Conservation (phyloP, 2,329 filamentous ascomycete genomes). For the Thielaviopsis ethacetica region DNA sequence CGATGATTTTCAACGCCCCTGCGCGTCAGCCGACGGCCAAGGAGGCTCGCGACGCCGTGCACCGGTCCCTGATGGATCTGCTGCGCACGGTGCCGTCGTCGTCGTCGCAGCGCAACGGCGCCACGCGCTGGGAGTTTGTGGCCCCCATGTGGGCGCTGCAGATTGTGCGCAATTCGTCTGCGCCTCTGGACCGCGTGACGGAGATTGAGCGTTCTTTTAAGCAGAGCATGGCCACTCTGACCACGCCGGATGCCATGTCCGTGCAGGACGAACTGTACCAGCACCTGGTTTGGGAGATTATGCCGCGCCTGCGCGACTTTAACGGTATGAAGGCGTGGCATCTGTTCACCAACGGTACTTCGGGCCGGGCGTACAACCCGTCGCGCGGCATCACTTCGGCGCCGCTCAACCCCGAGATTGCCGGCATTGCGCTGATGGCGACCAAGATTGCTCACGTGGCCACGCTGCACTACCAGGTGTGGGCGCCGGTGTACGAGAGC, state of each 20-base stretch:
- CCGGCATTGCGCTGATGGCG: conserved; percentile 49
- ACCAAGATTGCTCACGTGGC: conserved; percentile 69
- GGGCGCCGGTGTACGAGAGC: conserved; percentile 35
- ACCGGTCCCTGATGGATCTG: conserved; percentile 36
- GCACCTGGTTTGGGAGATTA: conserved; percentile 23
- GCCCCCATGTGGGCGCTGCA: conserved; percentile 38
- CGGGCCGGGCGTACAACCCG: conserved; percentile 14
- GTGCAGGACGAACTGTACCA: conserved; percentile 22
- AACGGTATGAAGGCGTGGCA: conserved; percentile 11
- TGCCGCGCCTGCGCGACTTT: conserved; percentile 11
- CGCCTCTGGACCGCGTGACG: conserved; percentile 29
- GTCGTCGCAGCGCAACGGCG: conserved; percentile 15
- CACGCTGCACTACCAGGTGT: conserved; percentile 79
- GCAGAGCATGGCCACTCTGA: conserved; percentile 26
- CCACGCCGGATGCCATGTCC: conserved; percentile 30
- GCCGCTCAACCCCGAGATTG: conserved; percentile 29
- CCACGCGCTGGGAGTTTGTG: conserved; percentile 35
- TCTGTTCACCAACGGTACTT: conserved; percentile 38
- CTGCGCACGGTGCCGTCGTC: conserved; percentile 33
- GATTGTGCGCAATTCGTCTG: conserved; percentile 40
- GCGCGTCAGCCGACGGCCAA: conserved; percentile 25
- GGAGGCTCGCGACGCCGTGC: conserved; percentile 30
- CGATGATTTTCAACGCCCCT: conserved; percentile 22
- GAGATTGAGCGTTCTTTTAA: conserved; percentile 33
- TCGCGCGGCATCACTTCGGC: conserved; percentile 19